These are phyloP conservation scores for Halophytophthora polymorphica DNA, from an alignment of 352 stramenopile species.

Conservation along the genomic window DNA sequence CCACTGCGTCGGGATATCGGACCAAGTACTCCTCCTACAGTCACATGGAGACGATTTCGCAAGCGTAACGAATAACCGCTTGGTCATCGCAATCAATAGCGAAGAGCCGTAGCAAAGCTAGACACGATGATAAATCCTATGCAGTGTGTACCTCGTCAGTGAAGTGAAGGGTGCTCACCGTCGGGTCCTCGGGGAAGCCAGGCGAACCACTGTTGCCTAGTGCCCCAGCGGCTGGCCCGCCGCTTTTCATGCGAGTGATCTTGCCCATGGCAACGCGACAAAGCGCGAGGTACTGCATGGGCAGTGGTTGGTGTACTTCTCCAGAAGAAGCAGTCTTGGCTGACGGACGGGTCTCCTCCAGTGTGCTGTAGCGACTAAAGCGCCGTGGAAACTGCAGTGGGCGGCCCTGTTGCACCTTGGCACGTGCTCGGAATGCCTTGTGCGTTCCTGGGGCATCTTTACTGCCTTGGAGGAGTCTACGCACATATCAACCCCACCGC, in stretches of 20 bases:
- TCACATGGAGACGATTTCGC: neutral
- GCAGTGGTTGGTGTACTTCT: constrained; percentile 1
- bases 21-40: constrained; percentile 70
- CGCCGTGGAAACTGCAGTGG: constrained; percentile 45
- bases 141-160: constrained; percentile 26
- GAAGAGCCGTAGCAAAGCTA: neutral
- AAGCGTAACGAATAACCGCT: neutral
- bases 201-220: neutral
- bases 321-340: neutral
- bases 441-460: constrained; percentile 25
- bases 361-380: constrained; percentile 75
- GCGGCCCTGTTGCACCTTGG: constrained; percentile 10
- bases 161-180: constrained; percentile 40
- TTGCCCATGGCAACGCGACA: constrained; percentile 68
- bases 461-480: constrained; percentile 13
- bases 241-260: constrained; percentile 28
- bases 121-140: neutral
- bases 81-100: neutral
- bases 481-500: neutral
- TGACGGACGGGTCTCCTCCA: constrained; percentile 29
- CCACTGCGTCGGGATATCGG: constrained; percentile 48
- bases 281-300: constrained; percentile 50
- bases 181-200: constrained; percentile 28
- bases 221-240: too few species aligned
- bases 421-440: constrained; percentile 14